Conservation (phyloP, 805 yeast species). For the Kodamaea fukazawae region DNA sequence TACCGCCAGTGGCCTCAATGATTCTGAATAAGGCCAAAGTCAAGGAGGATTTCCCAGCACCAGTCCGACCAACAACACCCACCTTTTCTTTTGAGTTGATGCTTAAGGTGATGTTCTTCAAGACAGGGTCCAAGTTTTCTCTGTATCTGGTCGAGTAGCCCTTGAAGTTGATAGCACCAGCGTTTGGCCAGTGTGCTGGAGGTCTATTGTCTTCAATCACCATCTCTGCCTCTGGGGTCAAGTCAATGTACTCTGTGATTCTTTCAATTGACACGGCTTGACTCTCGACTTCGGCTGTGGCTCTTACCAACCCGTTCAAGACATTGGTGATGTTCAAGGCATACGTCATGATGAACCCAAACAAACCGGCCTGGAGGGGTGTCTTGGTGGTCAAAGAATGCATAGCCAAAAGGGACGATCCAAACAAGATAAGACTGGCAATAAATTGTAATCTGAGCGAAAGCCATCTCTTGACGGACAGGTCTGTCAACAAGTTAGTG, state of each 20-base stretch:
- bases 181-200: slow-evolving; percentile 64
- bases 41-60: slow-evolving; percentile 69
- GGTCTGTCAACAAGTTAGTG: slow-evolving; percentile 20
- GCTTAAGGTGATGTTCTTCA: slow-evolving; percentile 61
- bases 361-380: slow-evolving; percentile 55
- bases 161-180: slow-evolving; percentile 66
- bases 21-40: slow-evolving; percentile 82
- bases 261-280: slow-evolving; percentile 67
- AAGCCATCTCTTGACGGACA: slow-evolving; percentile 61
- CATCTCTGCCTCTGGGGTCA: slow-evolving; percentile 46
- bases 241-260: slow-evolving; percentile 54
- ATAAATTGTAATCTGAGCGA: slow-evolving; percentile 59
- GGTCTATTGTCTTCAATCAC: slow-evolving; percentile 37
- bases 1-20: slow-evolving; percentile 71
- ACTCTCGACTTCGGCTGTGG: slow-evolving; percentile 61
- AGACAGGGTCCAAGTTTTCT: slow-evolving; percentile 72
- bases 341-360: slow-evolving; percentile 64
- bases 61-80: slow-evolving; percentile 94
- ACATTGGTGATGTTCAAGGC: slow-evolving; percentile 55
- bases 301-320: slow-evolving; percentile 55
- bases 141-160: slow-evolving; percentile 82
- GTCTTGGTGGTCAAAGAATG: slow-evolving; percentile 34
- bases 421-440: slow-evolving; percentile 53
- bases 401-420: slow-evolving; percentile 48
- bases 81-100: slow-evolving; percentile 77